Evolutionary conservation across 2,329 filamentous ascomycete species (phyloP).

Genomic region (Zalaria obscura): DNA sequence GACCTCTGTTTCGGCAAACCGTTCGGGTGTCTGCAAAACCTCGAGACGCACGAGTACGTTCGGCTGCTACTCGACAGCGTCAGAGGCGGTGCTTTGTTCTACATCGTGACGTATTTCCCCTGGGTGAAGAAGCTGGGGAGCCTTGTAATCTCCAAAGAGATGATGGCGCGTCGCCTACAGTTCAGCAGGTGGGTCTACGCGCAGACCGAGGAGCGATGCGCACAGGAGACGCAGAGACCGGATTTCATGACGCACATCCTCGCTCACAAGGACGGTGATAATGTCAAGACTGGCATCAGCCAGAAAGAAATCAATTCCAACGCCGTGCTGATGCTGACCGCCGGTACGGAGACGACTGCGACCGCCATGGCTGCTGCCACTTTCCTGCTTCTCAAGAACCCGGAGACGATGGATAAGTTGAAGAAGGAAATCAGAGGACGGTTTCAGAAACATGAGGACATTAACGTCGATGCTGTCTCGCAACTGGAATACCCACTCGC

Average conservation of each 20-base stretch:
- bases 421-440: conserved; percentile 25
- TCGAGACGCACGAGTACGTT: conserved; percentile 17
- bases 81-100: conserved; percentile 12
- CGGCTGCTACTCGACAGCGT: conserved; percentile 12
- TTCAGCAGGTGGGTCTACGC: conserved; percentile 11
- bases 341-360: conserved; percentile 38
- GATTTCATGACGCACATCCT: conserved; percentile 12
- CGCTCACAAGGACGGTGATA: conserved; percentile 6
- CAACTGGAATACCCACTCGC: conserved; percentile 26
- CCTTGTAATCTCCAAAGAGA: conserved; percentile 9
- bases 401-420: conserved; percentile 22
- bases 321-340: conserved; percentile 23
- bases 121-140: conserved; percentile 5
- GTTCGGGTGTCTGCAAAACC: conserved; percentile 14
- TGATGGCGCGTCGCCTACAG: conserved; percentile 10
- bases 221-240: conserved; percentile 13
- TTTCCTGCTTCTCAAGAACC: conserved; percentile 27
- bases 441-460: conserved; percentile 19
- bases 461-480: conserved; percentile 11
- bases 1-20: conserved; percentile 20
- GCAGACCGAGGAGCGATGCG: conserved; percentile 14
- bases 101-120: conserved; percentile 14
- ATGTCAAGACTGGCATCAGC: conserved; percentile 14
- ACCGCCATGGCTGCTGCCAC: conserved; percentile 27
- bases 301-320: conserved; percentile 19